These are phyloP conservation scores for Ganoderma leucocontextum DNA, from an alignment of 1,284 basidiomycete species.

Conservation along the genomic window DNA sequence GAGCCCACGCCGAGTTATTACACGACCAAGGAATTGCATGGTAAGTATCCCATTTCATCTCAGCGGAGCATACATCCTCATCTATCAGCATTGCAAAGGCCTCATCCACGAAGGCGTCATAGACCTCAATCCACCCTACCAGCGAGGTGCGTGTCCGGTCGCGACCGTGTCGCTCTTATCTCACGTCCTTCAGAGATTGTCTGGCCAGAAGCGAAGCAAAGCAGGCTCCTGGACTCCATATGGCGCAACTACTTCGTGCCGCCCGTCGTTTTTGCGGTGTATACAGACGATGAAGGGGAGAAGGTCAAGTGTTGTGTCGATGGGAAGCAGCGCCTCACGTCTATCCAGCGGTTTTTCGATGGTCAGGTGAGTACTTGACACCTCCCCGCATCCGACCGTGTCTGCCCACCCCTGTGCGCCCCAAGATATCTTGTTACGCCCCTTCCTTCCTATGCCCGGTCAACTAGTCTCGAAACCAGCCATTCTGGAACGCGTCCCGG, in stretches of 20 bases:
- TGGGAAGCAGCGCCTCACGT: slow-evolving; percentile 79
- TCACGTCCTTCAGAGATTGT: slow-evolving; percentile 62
- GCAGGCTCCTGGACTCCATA: slow-evolving; percentile 78
- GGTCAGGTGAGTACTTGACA: slow-evolving; percentile 59
- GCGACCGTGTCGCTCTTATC: background rate
- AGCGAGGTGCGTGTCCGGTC: slow-evolving; percentile 56
- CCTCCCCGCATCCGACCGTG: too few relatives aligned
- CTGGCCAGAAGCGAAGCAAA: slow-evolving; percentile 75
- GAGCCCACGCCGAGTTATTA: slow-evolving; percentile 49
- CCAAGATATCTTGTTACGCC: too few relatives aligned
- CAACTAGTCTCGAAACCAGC: too few relatives aligned
- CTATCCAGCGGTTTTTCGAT: slow-evolving; percentile 75
- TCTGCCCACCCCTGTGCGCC: background rate
- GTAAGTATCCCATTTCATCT: slow-evolving; percentile 47
- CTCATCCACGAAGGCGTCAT: slow-evolving; percentile 71
- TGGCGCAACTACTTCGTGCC: slow-evolving; percentile 79
- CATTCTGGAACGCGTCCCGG: too few relatives aligned
- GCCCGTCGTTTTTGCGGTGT: slow-evolving; percentile 74
- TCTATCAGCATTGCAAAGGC: slow-evolving; percentile 42
- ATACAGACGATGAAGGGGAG: slow-evolving; percentile 59
- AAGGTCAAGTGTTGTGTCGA: slow-evolving; percentile 73
- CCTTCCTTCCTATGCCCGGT: too few relatives aligned
- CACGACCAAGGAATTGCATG: slow-evolving; percentile 59
- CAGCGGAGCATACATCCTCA: background rate
- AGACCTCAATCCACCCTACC: slow-evolving; percentile 72